Base-by-base conservation (phyloP, 257 asterid species). In the Paulownia fortunei region DNA sequence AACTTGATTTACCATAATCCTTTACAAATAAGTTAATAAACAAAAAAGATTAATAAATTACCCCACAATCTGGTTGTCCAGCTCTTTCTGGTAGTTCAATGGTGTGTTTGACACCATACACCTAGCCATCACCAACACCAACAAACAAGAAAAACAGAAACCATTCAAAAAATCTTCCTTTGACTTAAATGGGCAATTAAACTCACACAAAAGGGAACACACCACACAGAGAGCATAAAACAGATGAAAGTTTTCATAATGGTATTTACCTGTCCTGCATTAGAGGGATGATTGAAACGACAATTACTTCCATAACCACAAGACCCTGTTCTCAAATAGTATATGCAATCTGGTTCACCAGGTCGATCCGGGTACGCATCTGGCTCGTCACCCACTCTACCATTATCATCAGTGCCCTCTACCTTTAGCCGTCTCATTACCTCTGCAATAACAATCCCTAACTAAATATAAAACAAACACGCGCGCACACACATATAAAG, bases 291-390 rank as follows among this genome's bases (percentile, higher is more conserved):
- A 77, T 91, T 89, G 83, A 80, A 91, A 36, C 94, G 90, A 6
- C 97, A 91, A 73, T 84, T 84, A 80, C 62, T 85, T 34, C 97
- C 97, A 78, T 87, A 91, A 76, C 90, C 89, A 84, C 97, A 91
- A 65, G 84, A 77, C 72, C 97, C 97, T 34, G 91, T 91, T 85
- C 92, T 83, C 76, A 91, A 51, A 83, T 76, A 91, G 80, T 86
- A 88, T 69, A 85, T 74, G 87, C 97, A 91, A 78, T 89, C 91
- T 15, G 92, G 97, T 68, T 87, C 91, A 4, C 97, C 97, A 0
- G 94, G 94, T 39, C 97, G 85, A 78, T 82, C 91, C 11, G 94
- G 97, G 73, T 81, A 91, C 3, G 74, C 51, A 37, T 69, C 89
- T 58, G 72, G 76, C 42, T 79, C 91, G 76, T 84, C 88, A 6